A percentile compares a stretch with the other conserved stretches of the same genome.
Evolutionary conservation across 768 basidiomycete genomes (phyloP).

Genomic region (Termitomyces sp.): DNA sequence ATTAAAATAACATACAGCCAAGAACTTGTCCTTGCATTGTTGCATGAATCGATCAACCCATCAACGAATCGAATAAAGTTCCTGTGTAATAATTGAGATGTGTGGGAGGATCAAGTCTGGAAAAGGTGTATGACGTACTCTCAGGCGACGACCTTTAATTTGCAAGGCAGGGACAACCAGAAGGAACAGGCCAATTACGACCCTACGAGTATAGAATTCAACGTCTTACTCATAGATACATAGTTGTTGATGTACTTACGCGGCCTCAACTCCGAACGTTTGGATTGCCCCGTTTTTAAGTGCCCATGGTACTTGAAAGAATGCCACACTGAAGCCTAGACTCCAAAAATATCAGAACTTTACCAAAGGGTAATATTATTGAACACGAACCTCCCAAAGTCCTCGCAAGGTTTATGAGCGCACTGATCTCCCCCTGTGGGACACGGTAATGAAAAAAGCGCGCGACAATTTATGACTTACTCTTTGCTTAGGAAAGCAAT

Average conservation of each 20-base stretch:
- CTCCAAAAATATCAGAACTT: not conserved
- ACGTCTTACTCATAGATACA: not conserved
- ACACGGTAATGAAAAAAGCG: not conserved
- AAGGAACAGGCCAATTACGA: slow-evolving; percentile 44
- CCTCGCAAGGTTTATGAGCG: slow-evolving; percentile 47
- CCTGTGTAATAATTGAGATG: slow-evolving; percentile 1
- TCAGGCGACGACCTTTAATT: slow-evolving; percentile 33
- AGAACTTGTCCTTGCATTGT: not conserved
- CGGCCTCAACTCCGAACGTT: slow-evolving; percentile 51
- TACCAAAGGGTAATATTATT: not conserved
- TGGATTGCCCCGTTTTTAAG: slow-evolving; percentile 44
- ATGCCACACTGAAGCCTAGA: slow-evolving; percentile 45
- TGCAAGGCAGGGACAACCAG: slow-evolving; percentile 44
- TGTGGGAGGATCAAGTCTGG: not conserved
- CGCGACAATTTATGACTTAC: slow-evolving; percentile 13
- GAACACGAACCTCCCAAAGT: slow-evolving; percentile 34
- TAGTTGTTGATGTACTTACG: slow-evolving; percentile 25
- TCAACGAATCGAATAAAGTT: slow-evolving; percentile 16
- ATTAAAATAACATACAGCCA: not conserved
- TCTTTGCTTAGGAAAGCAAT: slow-evolving; percentile 42
- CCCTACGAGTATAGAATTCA: slow-evolving; percentile 20
- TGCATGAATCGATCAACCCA: too few species aligned
- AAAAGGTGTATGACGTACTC: slow-evolving; percentile 25
- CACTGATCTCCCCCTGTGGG: slow-evolving; percentile 46
- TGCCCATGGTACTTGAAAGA: slow-evolving; percentile 56